phyloP scores from a whole-genome alignment of 2,329 filamentous ascomycete species.

The Beauveria caledonica region DNA sequence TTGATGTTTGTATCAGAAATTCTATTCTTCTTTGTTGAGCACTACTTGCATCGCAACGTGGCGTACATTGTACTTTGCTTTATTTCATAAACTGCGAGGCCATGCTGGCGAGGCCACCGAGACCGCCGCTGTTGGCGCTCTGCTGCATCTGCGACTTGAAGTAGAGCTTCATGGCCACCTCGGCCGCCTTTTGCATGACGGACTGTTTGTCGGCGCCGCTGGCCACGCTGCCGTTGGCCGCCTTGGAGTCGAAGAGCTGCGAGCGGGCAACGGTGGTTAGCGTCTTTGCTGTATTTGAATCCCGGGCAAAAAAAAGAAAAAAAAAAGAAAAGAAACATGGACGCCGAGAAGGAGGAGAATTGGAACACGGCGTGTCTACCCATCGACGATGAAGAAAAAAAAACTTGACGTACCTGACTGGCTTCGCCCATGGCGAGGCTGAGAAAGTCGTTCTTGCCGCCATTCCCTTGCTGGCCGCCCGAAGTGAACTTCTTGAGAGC shows the following conservation, averaged over 20 bases:
- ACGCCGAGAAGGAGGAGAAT: not conserved
- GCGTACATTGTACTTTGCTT: not conserved
- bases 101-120: conserved; percentile 32
- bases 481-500: conserved; percentile 71
- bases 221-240: conserved; percentile 43
- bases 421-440: conserved; percentile 84
- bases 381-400: too few relatives aligned
- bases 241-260: conserved; percentile 53
- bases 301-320: too few relatives aligned
- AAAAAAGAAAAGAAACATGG: too few relatives aligned
- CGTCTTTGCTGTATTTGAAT: not conserved
- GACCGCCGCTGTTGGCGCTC: conserved; percentile 24
- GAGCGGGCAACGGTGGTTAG: not conserved
- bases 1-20: not conserved
- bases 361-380: too few relatives aligned
- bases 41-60: not conserved
- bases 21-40: not conserved
- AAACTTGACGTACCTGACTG: conserved; percentile 48
- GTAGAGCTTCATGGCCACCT: conserved; percentile 88
- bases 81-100: conserved; percentile 40
- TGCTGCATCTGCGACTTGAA: conserved; percentile 61
- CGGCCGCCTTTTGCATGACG: conserved; percentile 67
- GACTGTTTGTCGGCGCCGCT: conserved; percentile 67
- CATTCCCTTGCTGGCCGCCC: conserved; percentile 40
- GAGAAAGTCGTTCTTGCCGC: conserved; percentile 70